Evolutionary conservation across 2,329 filamentous ascomycete species (phyloP).

Genomic region (Drechslera avenae): DNA sequence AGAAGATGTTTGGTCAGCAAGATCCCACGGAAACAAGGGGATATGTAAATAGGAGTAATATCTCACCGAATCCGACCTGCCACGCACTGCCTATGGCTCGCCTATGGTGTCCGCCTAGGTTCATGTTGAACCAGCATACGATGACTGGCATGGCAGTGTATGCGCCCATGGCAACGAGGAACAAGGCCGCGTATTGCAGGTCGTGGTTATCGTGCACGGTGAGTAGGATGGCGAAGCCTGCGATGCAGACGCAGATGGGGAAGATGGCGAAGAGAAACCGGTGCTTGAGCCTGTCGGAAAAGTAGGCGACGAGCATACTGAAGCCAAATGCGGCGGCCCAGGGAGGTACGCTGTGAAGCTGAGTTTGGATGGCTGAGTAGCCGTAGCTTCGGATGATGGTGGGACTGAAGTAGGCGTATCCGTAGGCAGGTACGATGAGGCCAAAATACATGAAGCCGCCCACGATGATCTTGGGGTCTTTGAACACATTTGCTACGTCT

Average conservation of each 20-base stretch:
- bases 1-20: constrained; percentile 14
- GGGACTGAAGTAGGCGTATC: constrained; percentile 56
- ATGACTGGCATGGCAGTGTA: constrained; percentile 92
- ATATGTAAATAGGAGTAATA: neutral
- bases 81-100: constrained; percentile 56
- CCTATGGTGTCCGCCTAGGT: constrained; percentile 58
- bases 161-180: constrained; percentile 77
- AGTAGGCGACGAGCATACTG: constrained; percentile 73
- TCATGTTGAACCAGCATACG: constrained; percentile 62
- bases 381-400: constrained; percentile 56
- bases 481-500: constrained; percentile 55
- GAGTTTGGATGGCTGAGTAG: constrained; percentile 60
- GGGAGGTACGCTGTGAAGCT: constrained; percentile 61
- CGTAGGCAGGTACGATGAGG: constrained; percentile 48
- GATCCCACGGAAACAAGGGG: neutral
- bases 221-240: constrained; percentile 77
- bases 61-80: constrained; percentile 49
- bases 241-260: constrained; percentile 70
- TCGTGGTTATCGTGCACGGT: constrained; percentile 68
- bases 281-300: constrained; percentile 74
- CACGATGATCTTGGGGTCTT: constrained; percentile 55
- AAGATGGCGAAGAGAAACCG: constrained; percentile 75
- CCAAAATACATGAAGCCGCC: constrained; percentile 60
- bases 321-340: constrained; percentile 79
- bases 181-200: constrained; percentile 78